Percentiles rank a stretch among this genome's conserved stretches.
phyloP scores from a whole-genome alignment of 352 stramenopile species.

The Pythium folliculosum region DNA sequence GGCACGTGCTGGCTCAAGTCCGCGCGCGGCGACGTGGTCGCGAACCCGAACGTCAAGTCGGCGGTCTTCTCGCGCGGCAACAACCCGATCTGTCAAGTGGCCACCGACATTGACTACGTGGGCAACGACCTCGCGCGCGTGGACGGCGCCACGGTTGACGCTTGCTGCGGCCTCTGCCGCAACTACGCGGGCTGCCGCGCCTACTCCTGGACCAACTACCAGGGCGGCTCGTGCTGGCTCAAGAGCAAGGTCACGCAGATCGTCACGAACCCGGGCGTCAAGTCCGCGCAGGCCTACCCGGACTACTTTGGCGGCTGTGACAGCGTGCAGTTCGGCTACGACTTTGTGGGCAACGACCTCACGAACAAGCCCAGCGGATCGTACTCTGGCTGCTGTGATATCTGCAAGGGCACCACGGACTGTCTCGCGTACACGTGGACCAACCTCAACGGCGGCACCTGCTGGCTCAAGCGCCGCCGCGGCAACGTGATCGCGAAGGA shows the following conservation, averaged over 20 bases:
- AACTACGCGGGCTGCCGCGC: slow-evolving; percentile 40
- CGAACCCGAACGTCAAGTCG: neutral
- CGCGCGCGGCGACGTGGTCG: neutral
- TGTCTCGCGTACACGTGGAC: slow-evolving; percentile 1
- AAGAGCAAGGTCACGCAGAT: slow-evolving; percentile 23
- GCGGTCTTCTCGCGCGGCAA: neutral
- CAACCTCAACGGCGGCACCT: slow-evolving; percentile 6
- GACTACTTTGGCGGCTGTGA: neutral
- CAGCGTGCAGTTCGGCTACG: slow-evolving; percentile 3
- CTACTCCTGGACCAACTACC: slow-evolving; percentile 59
- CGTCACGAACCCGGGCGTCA: slow-evolving; percentile 11
- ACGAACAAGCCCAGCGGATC: neutral
- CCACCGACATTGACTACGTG: slow-evolving; percentile 13
- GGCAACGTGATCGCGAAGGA: neutral
- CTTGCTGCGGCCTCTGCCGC: slow-evolving; percentile 41
- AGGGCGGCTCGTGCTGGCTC: slow-evolving; percentile 47
- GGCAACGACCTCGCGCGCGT: slow-evolving; percentile 15
- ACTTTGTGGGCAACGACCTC: slow-evolving; percentile 9
- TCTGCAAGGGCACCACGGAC: neutral
- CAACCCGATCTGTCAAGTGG: neutral
- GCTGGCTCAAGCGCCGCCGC: neutral
- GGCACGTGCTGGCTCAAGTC: slow-evolving; percentile 65
- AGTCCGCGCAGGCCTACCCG: slow-evolving; percentile 18
- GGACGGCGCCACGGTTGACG: neutral
- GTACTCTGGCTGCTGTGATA: neutral